A percentile compares a stretch with the other conserved stretches of the same genome.
Evolutionary conservation across 495 filamentous ascomycete genomes (phyloP).

Genomic region (Penicillium lividum): DNA sequence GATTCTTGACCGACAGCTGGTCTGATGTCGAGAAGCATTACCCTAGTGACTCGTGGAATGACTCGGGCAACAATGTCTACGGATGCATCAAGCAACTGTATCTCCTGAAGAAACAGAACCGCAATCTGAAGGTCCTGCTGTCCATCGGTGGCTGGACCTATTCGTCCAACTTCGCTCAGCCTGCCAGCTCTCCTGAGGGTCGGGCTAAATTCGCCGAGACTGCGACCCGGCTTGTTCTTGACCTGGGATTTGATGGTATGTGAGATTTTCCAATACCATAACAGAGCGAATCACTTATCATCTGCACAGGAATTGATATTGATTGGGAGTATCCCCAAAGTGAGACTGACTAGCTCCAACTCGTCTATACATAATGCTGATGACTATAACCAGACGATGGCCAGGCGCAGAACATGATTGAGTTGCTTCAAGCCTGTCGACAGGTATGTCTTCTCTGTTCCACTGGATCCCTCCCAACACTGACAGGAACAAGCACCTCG

Average conservation of each 20-base stretch:
- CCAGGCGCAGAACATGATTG: constrained; percentile 70
- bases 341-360: constrained; percentile 11
- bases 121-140: constrained; percentile 86
- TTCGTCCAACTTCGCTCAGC: constrained; percentile 77
- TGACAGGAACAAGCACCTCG: constrained; percentile 45
- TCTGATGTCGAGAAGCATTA: constrained; percentile 89
- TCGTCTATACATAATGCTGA: neutral
- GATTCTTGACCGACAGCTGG: constrained; percentile 79
- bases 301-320: constrained; percentile 52
- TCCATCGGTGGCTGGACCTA: constrained; percentile 98
- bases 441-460: constrained; percentile 33
- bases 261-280: neutral
- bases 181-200: constrained; percentile 60
- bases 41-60: constrained; percentile 47
- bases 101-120: constrained; percentile 83
- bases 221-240: constrained; percentile 66
- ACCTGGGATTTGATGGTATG: constrained; percentile 64
- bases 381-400: constrained; percentile 36
- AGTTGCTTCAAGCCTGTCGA: constrained; percentile 66
- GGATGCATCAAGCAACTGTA: constrained; percentile 89
- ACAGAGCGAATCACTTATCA: neutral
- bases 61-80: constrained; percentile 46
- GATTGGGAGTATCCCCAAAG: constrained; percentile 63
- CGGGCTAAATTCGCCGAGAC: constrained; percentile 71
- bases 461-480: constrained; percentile 6